Base-by-base conservation (phyloP, 2,329 filamentous ascomycete genomes). In the Cercospora zeina region DNA sequence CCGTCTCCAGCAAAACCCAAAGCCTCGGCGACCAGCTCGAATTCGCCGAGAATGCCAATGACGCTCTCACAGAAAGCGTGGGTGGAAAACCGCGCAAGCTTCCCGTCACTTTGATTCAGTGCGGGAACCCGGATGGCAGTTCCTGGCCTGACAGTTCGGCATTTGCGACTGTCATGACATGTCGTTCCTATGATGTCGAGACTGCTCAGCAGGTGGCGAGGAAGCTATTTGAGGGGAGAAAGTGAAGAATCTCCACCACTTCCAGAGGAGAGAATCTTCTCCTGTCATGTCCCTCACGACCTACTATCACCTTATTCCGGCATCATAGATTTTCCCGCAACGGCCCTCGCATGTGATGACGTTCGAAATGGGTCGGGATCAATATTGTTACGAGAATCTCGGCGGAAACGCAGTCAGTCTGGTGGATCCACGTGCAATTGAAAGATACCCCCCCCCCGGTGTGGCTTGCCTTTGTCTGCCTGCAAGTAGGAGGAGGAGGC, bases 1-100 rank as follows among this genome's bases (percentile, higher is more conserved):
- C 71, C 10, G 81, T 81, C 1, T 77, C 78, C 37, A 77, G 54
- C 50, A 60, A 64, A 53, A 57, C 60, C 30, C 61, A 67, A 31
- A 56, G 61, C 10, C 58, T 71, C 19, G 56, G 58, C 21, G 57
- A 61, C n/a, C 70, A 71, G 21, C 60, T 60, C n/a, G 64, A 65
- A 19, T 71, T 71, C 45, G 67, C 66, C 14, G 62, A 67, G 16
- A 62, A 59, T 14, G 65, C 64, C 2, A 54, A 65, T 11, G 65
- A 61, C 1, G 62, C 61, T 1, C 36, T 68, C 21, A 62, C 63
- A 9, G 54, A 63, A 21, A 58, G 49, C 31, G 33, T 45, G 19
- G 50, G 53, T 19, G 58, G 50, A 16, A 24, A 59, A 47, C 39
- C 62, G 2, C 50, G 37, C 11, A 59, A 59, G 21, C 39, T 57